Evolutionary conservation across 163 green algal genomes (phyloP).

Genomic region (Scenedesmus sp.): DNA sequence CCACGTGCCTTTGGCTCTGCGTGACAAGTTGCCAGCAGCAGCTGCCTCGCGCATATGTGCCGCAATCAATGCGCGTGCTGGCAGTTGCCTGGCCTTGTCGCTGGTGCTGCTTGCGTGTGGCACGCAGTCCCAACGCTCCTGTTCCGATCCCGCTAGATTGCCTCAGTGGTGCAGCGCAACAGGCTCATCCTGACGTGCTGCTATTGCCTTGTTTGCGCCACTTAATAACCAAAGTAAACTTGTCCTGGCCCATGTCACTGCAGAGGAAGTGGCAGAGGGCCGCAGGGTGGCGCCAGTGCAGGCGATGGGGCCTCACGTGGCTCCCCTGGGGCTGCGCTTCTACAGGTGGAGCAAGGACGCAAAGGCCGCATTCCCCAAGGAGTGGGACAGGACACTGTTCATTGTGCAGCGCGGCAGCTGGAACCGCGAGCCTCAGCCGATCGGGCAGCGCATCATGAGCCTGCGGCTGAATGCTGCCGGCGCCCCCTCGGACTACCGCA

Average conservation of each 20-base stretch:
- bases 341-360: slow-evolving; percentile 42
- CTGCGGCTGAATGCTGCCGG: background rate
- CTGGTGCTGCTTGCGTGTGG: too few species aligned
- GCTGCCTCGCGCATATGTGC: too few species aligned
- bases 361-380: slow-evolving; percentile 54
- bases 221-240: too few species aligned
- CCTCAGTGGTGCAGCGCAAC: too few species aligned
- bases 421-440: slow-evolving; percentile 42
- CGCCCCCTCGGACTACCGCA: background rate
- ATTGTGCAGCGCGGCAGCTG: slow-evolving; percentile 71
- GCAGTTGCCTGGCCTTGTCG: too few species aligned
- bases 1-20: too few species aligned
- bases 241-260: background rate
- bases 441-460: background rate
- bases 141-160: too few species aligned
- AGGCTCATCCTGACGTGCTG: background rate
- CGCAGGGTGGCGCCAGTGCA: slow-evolving; percentile 47
- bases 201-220: background rate
- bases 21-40: too few species aligned
- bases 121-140: too few species aligned
- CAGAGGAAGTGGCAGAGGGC: background rate
- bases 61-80: too few species aligned
- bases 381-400: slow-evolving; percentile 62
- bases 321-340: slow-evolving; percentile 67
- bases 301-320: slow-evolving; percentile 68